phyloP scores from a whole-genome alignment of 768 basidiomycete species.

The Baorangia bicolor region DNA sequence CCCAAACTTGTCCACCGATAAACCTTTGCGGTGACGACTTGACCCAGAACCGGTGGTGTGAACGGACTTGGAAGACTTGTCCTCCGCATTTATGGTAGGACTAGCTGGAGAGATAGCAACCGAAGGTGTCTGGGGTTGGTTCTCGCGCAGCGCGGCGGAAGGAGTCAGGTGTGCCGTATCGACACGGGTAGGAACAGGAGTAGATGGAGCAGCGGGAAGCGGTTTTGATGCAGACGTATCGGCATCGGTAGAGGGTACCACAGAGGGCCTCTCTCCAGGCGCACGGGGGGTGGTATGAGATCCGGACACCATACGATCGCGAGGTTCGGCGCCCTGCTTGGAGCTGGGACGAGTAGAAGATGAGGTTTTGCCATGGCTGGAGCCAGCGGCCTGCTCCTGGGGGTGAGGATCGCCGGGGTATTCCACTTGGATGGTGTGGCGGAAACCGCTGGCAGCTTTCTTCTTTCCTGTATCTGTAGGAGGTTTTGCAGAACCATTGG shows the following conservation, averaged over 20 bases:
- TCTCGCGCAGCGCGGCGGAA: conserved; percentile 28
- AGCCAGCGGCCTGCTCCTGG: conserved; percentile 16
- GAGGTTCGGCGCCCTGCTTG: conserved; percentile 15
- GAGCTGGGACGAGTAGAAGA: conserved; percentile 10
- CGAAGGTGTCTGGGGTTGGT: conserved; percentile 29
- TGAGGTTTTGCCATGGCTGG: conserved; percentile 22
- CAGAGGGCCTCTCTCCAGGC: conserved; percentile 18
- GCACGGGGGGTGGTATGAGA: conserved; percentile 3
- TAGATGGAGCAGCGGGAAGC: conserved; percentile 29
- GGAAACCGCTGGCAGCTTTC: conserved; percentile 47
- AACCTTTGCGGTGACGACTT: conserved; percentile 61
- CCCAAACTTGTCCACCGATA: conserved; percentile 79
- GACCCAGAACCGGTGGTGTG: conserved; percentile 40
- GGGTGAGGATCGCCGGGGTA: conserved; percentile 61
- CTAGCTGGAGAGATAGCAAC: conserved; percentile 42
- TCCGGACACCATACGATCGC: conserved; percentile 19
- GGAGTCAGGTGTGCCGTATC: conserved; percentile 23
- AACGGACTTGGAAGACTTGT: conserved; percentile 30
- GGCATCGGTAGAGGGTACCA: conserved; percentile 9
- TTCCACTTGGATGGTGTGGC: conserved; percentile 97
- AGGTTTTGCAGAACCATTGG: conserved; percentile 31
- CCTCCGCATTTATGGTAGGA: conserved; percentile 34
- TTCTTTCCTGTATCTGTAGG: conserved; percentile 46
- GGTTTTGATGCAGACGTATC: conserved; percentile 25
- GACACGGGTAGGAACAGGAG: conserved; percentile 17